Base-by-base conservation (phyloP, 257 asterid species). In the Ehretia macrophylla region DNA sequence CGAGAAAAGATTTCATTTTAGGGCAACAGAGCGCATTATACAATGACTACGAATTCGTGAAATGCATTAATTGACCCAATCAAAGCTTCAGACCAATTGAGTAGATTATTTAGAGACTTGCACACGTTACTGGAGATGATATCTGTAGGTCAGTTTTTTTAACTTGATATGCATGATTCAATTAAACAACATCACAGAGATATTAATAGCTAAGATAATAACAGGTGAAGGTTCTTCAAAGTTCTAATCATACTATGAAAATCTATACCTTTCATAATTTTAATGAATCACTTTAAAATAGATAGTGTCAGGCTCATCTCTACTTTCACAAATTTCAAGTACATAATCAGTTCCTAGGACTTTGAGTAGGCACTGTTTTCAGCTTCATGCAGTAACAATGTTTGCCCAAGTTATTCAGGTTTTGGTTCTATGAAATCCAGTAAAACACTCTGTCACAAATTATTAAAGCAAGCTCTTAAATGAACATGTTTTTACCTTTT, bases 401-500 rank as follows among this genome's bases (percentile, higher is more conserved):
- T 10, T 17, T 19, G 5, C 32, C n/a, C 0, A 20, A 51, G 35
- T 20, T 3, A 20, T 21, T 51, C n/a, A 19, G 0, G 17, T 27
- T n/a, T 20, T 51, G 35, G 35, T 20, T 12, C n/a, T 16, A 27
- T 51, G 17, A 21, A 8, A 51, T 19, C 10, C 23, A 27, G 11
- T 22, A 10, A 10, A 51, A 1, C 23, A 51, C 56, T 4, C 22
- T 16, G 19, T 17, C 44, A 42, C 3, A 11, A 48, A 48, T 45
- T 51, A 49, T 40, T 40, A 19, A 16, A 72, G 21, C 63, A 58
- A 55, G 18, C 61, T 44, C 20, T 6, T 21, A 45, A 45, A 11
- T 11, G 5, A 59, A 55, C 60, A 59, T 10, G n/a, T 53, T 54
- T 49, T 83, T 83, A 93, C 99, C 95, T 83, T 86, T 93, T 77